These are phyloP conservation scores for Mucuna pruriens DNA, from an alignment of 306 rosid species.

Conservation along the genomic window DNA sequence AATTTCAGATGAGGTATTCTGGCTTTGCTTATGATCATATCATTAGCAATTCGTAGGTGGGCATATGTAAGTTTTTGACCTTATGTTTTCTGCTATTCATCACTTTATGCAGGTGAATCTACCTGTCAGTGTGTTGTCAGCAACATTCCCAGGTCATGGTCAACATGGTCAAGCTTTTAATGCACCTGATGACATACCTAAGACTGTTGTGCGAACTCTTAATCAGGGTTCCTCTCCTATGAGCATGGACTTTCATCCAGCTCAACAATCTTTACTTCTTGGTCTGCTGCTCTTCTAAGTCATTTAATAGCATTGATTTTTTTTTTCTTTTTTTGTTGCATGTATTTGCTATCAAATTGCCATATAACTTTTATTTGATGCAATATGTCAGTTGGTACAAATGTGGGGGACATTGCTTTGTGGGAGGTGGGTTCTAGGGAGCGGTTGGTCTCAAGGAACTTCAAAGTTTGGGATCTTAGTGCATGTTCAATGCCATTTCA, in stretches of 20 bases:
- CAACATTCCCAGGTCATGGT: constrained; percentile 67
- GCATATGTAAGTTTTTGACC: background rate
- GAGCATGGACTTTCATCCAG: constrained; percentile 99
- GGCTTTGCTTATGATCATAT: constrained; percentile 20
- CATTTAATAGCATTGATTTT: constrained; percentile 1
- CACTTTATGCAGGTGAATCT: constrained; percentile 75
- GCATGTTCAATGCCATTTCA: constrained; percentile 91
- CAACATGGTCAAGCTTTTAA: constrained; percentile 72
- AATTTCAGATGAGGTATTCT: constrained; percentile 79
- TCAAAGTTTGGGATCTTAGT: constrained; percentile 97
- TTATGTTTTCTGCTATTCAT: constrained; percentile 18
- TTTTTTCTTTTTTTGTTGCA: background rate
- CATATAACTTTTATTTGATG: constrained; percentile 28
- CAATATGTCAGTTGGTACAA: constrained; percentile 81
- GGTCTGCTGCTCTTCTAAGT: constrained; percentile 56
- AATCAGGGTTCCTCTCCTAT: constrained; percentile 96
- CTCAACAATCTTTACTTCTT: constrained; percentile 89
- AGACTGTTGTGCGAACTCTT: constrained; percentile 69
- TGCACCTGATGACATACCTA: constrained; percentile 92
- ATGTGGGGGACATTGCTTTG: constrained; percentile 91
- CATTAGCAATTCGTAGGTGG: constrained; percentile 2
- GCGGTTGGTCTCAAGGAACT: constrained; percentile 73
- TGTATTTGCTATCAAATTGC: constrained; percentile 14
- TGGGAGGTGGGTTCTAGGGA: constrained; percentile 98
- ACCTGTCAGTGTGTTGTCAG: constrained; percentile 88